These are phyloP conservation scores for Acer yangbiense DNA, from an alignment of 345 rosid genomes.

Conservation along the genomic window DNA sequence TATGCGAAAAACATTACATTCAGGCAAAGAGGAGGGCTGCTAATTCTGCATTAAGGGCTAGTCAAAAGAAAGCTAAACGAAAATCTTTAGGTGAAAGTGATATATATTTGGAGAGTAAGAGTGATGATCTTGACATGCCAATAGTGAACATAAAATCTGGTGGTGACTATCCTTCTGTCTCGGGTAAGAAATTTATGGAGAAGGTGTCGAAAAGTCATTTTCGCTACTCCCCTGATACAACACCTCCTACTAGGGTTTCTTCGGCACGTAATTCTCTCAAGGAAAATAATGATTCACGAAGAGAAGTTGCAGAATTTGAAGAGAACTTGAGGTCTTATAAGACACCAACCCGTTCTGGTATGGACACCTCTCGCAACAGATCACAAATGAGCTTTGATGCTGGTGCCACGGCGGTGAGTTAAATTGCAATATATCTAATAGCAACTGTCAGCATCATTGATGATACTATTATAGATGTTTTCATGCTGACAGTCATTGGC, in stretches of 20 bases:
- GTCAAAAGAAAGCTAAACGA: constrained; percentile 74
- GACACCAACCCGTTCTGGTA: constrained; percentile 51
- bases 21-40: constrained; percentile 98
- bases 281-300: constrained; percentile 49
- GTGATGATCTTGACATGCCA: constrained; percentile 67
- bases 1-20: constrained; percentile 92
- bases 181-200: constrained; percentile 51
- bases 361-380: constrained; percentile 62
- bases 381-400: constrained; percentile 65
- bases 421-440: neutral
- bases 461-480: constrained; percentile 2
- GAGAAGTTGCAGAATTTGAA: constrained; percentile 62
- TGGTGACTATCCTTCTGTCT: constrained; percentile 38
- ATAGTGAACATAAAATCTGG: constrained; percentile 33
- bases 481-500: neutral
- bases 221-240: constrained; percentile 58
- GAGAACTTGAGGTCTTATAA: constrained; percentile 61
- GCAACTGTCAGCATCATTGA: neutral
- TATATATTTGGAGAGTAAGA: constrained; percentile 62
- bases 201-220: constrained; percentile 43
- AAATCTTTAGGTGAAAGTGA: constrained; percentile 64
- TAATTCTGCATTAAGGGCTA: constrained; percentile 84
- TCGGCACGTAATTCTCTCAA: constrained; percentile 44
- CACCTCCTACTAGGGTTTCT: constrained; percentile 47
- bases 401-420: constrained; percentile 49